Evolutionary conservation across 805 yeast genomes (phyloP), one percentile per base, ranked within the genome.

Genomic region (Saccharomyces paradoxus): DNA sequence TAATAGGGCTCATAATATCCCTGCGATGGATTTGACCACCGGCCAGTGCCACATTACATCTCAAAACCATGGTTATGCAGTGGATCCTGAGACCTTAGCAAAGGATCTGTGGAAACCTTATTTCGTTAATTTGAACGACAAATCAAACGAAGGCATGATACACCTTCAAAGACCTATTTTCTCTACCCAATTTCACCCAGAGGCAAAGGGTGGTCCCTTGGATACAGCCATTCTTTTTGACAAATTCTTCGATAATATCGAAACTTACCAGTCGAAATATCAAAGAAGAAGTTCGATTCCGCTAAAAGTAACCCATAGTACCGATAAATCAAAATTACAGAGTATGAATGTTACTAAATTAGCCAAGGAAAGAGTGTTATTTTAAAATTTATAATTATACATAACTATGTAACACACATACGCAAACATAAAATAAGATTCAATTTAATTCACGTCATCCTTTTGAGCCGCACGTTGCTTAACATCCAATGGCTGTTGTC

Each of bases 41-140:
- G 97, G 98, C 55, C 85, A 87, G 69, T 92, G 98, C 72, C 96
- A 94, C 73, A 95, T 94, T 71, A 94, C 99, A 12, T 92, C 98
- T 28, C 99, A 94, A 77, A 94, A 94, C 75, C 99, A 95, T 71
- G 99, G 99, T 58, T 94, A 89, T 69, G 99, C 98, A 8, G 98
- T 95, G 50, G 97, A 91, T 68, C 85, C 84, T 14, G 62, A 72
- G 26, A 86, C 97, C 31, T 78, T 94, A 64, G 84, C 86, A 54
- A 65, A 78, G 12, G 89, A 85, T 53, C 59, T 60, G 53, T 92
- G 87, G 81, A 81, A 83, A 75, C 92, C 91, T 63, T 92, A 85
- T 71, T 94, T 94, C 70, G 81, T 91, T 63, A 94, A 94, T 75
- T 79, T 92, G 74, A 94, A 94, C 71, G 99, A 94, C 72, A 85